Evolutionary conservation across 2,329 filamentous ascomycete genomes (phyloP).

Genomic region (Aspergillus ustus): DNA sequence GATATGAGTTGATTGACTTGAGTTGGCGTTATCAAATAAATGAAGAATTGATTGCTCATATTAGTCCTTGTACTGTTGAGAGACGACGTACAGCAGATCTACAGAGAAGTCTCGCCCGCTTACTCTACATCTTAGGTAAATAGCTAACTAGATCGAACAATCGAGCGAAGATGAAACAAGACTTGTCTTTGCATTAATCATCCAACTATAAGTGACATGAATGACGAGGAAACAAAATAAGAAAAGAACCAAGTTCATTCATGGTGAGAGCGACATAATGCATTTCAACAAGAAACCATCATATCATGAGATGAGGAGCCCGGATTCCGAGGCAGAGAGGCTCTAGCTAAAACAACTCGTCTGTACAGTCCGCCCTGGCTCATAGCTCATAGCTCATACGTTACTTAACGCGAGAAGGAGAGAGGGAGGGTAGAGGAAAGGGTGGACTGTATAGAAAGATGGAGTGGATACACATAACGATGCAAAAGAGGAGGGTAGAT

Average conservation of each 20-base stretch:
- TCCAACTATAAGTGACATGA: conserved; percentile 19
- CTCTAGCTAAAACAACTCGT: conserved; percentile 13
- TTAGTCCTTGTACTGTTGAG: not conserved
- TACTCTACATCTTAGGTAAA: too few species aligned
- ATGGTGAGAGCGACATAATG: conserved; percentile 18
- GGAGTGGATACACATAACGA: conserved; percentile 2
- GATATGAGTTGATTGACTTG: not conserved
- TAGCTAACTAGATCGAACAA: too few species aligned
- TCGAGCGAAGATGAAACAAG: conserved; percentile 6
- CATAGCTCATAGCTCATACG: not conserved
- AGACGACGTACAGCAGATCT: too few species aligned
- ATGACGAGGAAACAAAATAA: not conserved
- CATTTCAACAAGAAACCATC: conserved; percentile 20
- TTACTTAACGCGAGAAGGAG: not conserved
- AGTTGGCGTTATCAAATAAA: not conserved
- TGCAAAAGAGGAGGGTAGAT: not conserved
- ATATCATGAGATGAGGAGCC: not conserved
- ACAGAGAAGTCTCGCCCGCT: too few species aligned
- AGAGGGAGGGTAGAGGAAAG: conserved; percentile 1
- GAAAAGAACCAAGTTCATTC: conserved; percentile 15
- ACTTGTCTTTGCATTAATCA: conserved; percentile 15
- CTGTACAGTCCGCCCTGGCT: conserved; percentile 14
- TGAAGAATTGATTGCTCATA: not conserved
- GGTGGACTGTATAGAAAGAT: conserved; percentile 2
- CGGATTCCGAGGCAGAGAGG: conserved; percentile 8